phyloP scores from a whole-genome alignment of 2,329 filamentous ascomycete genomes.

The Fusarium coicis region DNA sequence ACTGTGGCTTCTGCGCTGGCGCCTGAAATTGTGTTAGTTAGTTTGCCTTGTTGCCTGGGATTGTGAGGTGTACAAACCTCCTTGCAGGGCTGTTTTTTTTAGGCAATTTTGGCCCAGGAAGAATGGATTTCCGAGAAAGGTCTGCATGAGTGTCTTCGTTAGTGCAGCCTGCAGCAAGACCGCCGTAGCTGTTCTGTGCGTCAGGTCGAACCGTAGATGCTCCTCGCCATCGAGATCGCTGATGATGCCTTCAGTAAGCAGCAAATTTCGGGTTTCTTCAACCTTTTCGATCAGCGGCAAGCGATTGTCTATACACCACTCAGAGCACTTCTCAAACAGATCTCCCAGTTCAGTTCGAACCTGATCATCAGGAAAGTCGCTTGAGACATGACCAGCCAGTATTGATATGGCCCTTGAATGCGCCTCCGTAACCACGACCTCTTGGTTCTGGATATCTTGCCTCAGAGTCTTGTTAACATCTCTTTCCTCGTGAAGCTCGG shows the following conservation, averaged over 20 bases:
- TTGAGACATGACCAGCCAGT: neutral
- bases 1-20: neutral
- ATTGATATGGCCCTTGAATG: neutral
- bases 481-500: neutral
- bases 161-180: neutral
- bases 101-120: neutral
- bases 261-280: neutral
- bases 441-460: neutral
- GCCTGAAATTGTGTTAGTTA: neutral
- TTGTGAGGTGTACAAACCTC: neutral
- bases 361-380: neutral
- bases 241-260: neutral
- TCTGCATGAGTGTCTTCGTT: neutral
- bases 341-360: neutral
- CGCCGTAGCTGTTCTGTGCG: neutral
- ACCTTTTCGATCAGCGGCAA: rapidly evolving
- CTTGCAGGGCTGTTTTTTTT: neutral
- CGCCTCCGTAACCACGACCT: neutral
- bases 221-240: neutral
- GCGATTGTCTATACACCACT: neutral
- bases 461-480: neutral
- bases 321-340: neutral
- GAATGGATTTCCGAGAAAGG: neutral
- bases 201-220: neutral
- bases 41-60: neutral